phyloP scores from a whole-genome alignment of 495 filamentous ascomycete genomes.

The Xylaria longipes region DNA sequence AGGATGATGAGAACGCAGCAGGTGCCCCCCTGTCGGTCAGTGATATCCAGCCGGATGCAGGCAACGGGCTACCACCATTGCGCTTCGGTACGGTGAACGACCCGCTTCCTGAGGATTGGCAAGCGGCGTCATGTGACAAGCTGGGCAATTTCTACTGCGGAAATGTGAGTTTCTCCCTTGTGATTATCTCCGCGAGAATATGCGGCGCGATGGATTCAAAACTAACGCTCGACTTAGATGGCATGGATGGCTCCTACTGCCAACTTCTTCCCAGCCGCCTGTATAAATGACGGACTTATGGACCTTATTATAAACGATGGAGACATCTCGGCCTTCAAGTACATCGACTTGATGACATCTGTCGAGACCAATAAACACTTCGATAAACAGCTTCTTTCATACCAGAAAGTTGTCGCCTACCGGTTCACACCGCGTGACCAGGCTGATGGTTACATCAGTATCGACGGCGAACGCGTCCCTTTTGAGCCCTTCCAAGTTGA shows the following conservation, averaged over 20 bases:
- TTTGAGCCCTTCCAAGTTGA: slow-evolving; percentile 92
- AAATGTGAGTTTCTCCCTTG: slow-evolving; percentile 60
- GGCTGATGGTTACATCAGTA: slow-evolving; percentile 83
- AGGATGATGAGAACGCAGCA: not conserved
- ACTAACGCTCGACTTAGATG: slow-evolving; percentile 62
- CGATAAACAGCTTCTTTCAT: slow-evolving; percentile 74
- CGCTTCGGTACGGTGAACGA: slow-evolving; percentile 81
- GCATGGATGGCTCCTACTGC: slow-evolving; percentile 85
- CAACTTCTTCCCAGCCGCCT: slow-evolving; percentile 86
- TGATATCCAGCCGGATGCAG: slow-evolving; percentile 24
- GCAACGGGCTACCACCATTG: slow-evolving; percentile 70
- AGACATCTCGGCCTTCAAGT: slow-evolving; percentile 66
- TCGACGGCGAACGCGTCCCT: slow-evolving; percentile 87
- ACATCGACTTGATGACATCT: slow-evolving; percentile 69
- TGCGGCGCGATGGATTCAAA: not conserved
- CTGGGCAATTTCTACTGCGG: slow-evolving; percentile 94
- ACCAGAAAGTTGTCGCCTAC: slow-evolving; percentile 83
- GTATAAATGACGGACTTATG: slow-evolving; percentile 83
- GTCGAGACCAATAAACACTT: slow-evolving; percentile 78
- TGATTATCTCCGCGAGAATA: not conserved
- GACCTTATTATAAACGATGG: slow-evolving; percentile 85
- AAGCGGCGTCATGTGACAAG: slow-evolving; percentile 70
- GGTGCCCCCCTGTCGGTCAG: not conserved
- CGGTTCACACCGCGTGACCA: slow-evolving; percentile 77
- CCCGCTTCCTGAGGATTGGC: slow-evolving; percentile 76